Evolutionary conservation across 2,329 filamentous ascomycete species (phyloP), one percentile per base, ranked within the genome.

Genomic region (Alternaria tenuissima): DNA sequence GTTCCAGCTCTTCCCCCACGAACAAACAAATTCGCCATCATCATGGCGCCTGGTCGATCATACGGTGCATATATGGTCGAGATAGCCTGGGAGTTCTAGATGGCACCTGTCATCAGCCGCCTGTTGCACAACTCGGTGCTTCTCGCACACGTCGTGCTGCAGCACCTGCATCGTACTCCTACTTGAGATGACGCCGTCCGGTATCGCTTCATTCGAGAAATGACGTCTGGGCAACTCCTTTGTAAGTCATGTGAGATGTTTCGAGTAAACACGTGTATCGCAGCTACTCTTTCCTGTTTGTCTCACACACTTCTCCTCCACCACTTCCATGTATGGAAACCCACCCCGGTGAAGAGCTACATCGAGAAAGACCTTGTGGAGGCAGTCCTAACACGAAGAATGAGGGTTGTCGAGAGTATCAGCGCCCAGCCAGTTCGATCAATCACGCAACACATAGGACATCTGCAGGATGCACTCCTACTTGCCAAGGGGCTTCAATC

Each of bases 131-230:
- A 26, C 44, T 51, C 18, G 22, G 46, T 54, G 49, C 41, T 32
- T 5, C 20, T 52, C 38, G 36, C 30, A 59, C 57, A 55, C 39
- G 64, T 65, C 52, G 57, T 65, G 66, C 61, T n/a, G 59, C 32
- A 58, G 41, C 63, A 51, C 63, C 49, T 55, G 52, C 61, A 55
- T 62, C 36, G 48, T 42, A 32, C 44, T 44, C 26, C 44, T 18
- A 9, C 41, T 22, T 26, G 22, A 7, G 8, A 52, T 24, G 26
- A 44, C 39, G 22, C 34, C 14, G 30, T 52, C 55, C 26, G 32
- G 24, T 28, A 32, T 34, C 7, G 48, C 34, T 39, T 34, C 22
- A 11, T n/a, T 30, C 28, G 44, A 24, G 46, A 36, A 11, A 22
- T 48, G 28, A 24, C 18, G 18, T 22, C 24, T 42, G 7, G 12